Base-by-base conservation (phyloP, 2,329 filamentous ascomycete species). In the Trichophyton mentagrophytes region DNA sequence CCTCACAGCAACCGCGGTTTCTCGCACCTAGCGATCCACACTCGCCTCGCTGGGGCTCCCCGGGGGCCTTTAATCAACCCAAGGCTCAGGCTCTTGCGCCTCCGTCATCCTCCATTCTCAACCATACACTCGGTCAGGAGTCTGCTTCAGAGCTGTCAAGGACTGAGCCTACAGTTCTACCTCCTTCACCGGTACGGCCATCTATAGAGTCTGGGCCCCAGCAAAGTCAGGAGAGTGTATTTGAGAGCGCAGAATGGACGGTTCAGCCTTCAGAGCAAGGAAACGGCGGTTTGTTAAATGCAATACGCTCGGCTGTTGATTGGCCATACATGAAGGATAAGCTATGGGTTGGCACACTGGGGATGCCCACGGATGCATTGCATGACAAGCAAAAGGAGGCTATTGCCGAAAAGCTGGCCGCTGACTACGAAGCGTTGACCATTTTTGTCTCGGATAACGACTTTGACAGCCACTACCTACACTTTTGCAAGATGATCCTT, bases 401-500 rank as follows among this genome's bases (percentile, higher is more conserved):
- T 59, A 96, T 97, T 64, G 85, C 89, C 65, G 88, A 93, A 70
- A 84, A 83, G 61, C 76, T 97, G 7, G 85, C 89, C 57, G 87
- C 86, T 27, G 89, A 96, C 69, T 86, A 88, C 71, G 85, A 93
- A 66, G 90, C 89, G 68, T 74, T 95, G 65, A 85, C 88, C 1
- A 90, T 96, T 38, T 95, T 87, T 72, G 87, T 89, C 72, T 88
- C 85, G 63, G 92, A 97, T 75, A 90, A 87, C 70, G 91, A 97
- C 73, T 90, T 96, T 70, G 88, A 96, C 69, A 90, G 91, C 1
- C 91, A 96, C 74, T 97, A 97, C 70, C 84, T 87, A 11, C 91
- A 96, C 74, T 97, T 93, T 72, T 96, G 91, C 85, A 97, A 97
- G 77, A 90, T 92, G 13, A 96, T 97, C 60, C 80, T 97, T 5